phyloP scores from a whole-genome alignment of 2,329 filamentous ascomycete species.

The Harringtonia lauricola region DNA sequence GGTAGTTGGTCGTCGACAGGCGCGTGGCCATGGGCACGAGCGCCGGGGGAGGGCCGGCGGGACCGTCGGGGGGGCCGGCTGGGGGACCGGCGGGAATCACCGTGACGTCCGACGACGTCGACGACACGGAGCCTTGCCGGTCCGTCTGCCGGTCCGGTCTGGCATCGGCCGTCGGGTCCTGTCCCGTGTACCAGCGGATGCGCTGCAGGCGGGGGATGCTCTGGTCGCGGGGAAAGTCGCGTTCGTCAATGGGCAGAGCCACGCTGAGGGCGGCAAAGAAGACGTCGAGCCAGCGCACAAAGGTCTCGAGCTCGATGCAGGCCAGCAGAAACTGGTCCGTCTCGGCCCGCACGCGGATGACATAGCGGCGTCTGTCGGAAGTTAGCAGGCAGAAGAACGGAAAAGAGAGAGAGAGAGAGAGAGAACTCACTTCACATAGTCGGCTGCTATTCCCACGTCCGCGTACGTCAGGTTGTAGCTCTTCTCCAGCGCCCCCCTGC shows the following conservation, averaged over 20 bases:
- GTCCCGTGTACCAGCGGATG: constrained; percentile 36
- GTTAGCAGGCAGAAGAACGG: background rate
- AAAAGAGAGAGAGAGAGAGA: background rate
- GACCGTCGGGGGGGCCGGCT: background rate
- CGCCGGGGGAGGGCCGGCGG: background rate
- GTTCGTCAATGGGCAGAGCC: constrained; percentile 58
- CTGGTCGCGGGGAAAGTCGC: constrained; percentile 51
- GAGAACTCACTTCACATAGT: constrained; percentile 53
- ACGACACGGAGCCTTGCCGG: background rate
- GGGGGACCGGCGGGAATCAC: no score
- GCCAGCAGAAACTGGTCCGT: constrained; percentile 64
- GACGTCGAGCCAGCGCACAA: constrained; percentile 57
- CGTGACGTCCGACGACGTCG: no score
- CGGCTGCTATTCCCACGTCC: constrained; percentile 62
- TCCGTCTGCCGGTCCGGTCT: background rate
- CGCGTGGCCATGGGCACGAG: constrained; percentile 16
- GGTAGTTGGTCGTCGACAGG: constrained; percentile 33
- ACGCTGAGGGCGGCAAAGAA: constrained; percentile 66
- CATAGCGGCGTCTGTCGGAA: constrained; percentile 44
- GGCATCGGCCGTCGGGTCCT: constrained; percentile 11
- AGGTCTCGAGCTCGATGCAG: constrained; percentile 51
- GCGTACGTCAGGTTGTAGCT: constrained; percentile 66
- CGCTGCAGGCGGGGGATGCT: constrained; percentile 47
- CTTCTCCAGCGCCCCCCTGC: constrained; percentile 44
- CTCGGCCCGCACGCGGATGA: constrained; percentile 62